Conservation (phyloP, 2,329 filamentous ascomycete species). For the Hypomyces perniciosus region DNA sequence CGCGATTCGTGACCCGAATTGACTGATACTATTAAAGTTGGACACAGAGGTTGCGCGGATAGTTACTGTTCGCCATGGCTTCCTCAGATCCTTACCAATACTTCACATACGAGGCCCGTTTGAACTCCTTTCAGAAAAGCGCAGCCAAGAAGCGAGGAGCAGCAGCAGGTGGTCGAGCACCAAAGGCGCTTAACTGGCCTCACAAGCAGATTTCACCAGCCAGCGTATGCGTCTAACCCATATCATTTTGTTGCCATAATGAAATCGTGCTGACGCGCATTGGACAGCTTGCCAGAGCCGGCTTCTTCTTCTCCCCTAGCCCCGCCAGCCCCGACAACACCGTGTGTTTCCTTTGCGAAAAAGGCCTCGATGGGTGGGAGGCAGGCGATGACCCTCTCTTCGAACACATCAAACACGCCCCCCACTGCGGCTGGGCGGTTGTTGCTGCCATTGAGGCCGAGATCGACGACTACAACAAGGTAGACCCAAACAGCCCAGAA, state of each 20-base stretch:
- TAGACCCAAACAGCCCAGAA: constrained; percentile 65
- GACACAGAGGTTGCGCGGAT: background rate
- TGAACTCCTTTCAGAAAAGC: constrained; percentile 67
- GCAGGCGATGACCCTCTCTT: constrained; percentile 72
- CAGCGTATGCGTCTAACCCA: constrained; percentile 22
- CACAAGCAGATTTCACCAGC: constrained; percentile 43
- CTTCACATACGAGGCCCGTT: constrained; percentile 65
- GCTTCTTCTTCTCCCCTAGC: constrained; percentile 82
- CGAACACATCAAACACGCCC: constrained; percentile 81
- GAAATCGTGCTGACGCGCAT: constrained; percentile 17
- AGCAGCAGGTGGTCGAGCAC: constrained; percentile 43
- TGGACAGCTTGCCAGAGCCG: constrained; percentile 74
- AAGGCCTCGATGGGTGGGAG: constrained; percentile 88
- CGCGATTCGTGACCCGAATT: background rate
- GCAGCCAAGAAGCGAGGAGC: constrained; percentile 65
- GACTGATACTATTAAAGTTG: background rate
- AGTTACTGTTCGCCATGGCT: constrained; percentile 9
- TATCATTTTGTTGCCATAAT: background rate
- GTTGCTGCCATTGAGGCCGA: constrained; percentile 57
- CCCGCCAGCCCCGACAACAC: constrained; percentile 77
- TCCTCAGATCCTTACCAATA: constrained; percentile 32
- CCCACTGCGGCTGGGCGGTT: constrained; percentile 82
- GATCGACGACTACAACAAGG: constrained; percentile 55
- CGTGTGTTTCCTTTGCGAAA: constrained; percentile 79
- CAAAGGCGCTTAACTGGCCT: constrained; percentile 67